Percentiles rank a stretch among this genome's conserved stretches.
Conservation (phyloP, 2,329 filamentous ascomycete genomes). For the Botryotinia convoluta region DNA sequence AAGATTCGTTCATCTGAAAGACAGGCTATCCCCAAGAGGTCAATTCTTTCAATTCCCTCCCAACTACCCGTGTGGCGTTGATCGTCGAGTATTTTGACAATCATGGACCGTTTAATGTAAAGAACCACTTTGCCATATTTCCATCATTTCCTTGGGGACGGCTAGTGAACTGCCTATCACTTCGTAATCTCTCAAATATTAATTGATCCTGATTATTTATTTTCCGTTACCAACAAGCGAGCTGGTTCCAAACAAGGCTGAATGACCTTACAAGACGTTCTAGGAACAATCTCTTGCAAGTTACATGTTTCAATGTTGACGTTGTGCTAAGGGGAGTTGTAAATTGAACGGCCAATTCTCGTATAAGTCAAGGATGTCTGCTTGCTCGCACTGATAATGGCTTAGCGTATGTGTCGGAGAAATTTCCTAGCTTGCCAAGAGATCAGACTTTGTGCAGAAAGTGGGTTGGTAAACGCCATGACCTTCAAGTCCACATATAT, state of each 20-base stretch:
- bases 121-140: not conserved
- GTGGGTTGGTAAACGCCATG: not conserved
- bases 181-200: not conserved
- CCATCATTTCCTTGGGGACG: not conserved
- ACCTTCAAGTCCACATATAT: not conserved
- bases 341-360: not conserved
- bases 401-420: not conserved
- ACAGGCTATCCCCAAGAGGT: not conserved
- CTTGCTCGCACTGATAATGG: not conserved
- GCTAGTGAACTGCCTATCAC: not conserved
- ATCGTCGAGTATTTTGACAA: not conserved
- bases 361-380: not conserved
- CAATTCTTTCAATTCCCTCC: not conserved
- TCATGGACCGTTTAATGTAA: not conserved
- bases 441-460: not conserved
- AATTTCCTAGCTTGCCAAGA: not conserved
- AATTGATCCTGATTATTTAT: not conserved
- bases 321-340: not conserved
- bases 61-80: not conserved
- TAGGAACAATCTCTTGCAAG: not conserved
- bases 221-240: not conserved
- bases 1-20: not conserved
- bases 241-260: not conserved
- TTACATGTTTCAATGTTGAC: constrained; percentile 1
- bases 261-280: not conserved